A percentile compares a stretch with the other conserved stretches of the same genome.
Conservation (phyloP, 805 yeast species). For the Metschnikowia reukaufii region DNA sequence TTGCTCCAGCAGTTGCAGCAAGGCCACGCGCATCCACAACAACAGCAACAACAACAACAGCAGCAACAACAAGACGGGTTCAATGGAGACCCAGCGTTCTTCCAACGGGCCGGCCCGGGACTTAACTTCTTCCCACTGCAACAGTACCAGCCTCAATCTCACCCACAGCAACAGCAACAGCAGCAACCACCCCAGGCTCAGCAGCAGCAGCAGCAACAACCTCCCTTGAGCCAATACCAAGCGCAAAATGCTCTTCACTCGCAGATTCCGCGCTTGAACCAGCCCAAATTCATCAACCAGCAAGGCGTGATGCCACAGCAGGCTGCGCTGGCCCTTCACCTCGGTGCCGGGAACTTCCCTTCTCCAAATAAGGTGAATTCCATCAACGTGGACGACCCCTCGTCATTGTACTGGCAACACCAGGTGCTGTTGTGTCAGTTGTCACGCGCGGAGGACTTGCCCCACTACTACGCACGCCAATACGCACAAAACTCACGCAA, state of each 20-base stretch:
- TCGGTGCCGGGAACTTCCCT: slow-evolving; percentile 22
- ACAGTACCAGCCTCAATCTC: slow-evolving; percentile 31
- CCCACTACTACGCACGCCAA: slow-evolving; percentile 82
- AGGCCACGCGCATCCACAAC: slow-evolving; percentile 36
- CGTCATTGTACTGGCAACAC: slow-evolving; percentile 69
- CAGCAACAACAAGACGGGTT: slow-evolving; percentile 27
- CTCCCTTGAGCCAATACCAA: slow-evolving; percentile 17
- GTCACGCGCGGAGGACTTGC: slow-evolving; percentile 61
- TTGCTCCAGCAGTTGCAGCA: slow-evolving; percentile 45
- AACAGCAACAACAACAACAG: slow-evolving; percentile 34
- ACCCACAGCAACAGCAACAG: slow-evolving; percentile 26
- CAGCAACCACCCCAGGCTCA: no score
- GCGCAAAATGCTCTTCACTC: slow-evolving; percentile 19
- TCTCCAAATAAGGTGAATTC: slow-evolving; percentile 28
- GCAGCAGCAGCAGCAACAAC: slow-evolving; percentile 20
- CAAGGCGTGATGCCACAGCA: slow-evolving; percentile 15
- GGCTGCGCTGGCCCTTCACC: slow-evolving; percentile 12
- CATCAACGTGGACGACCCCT: slow-evolving; percentile 38
- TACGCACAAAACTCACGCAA: slow-evolving; percentile 70
- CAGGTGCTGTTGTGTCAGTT: slow-evolving; percentile 71
- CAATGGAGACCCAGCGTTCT: slow-evolving; percentile 26
- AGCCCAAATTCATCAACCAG: slow-evolving; percentile 21
- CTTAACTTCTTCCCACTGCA: slow-evolving; percentile 24
- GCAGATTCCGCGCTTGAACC: slow-evolving; percentile 25
- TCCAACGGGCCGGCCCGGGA: slow-evolving; percentile 23